phyloP scores from a whole-genome alignment of 2,329 filamentous ascomycete genomes.

The Zelopaecilomyces penicillatus region DNA sequence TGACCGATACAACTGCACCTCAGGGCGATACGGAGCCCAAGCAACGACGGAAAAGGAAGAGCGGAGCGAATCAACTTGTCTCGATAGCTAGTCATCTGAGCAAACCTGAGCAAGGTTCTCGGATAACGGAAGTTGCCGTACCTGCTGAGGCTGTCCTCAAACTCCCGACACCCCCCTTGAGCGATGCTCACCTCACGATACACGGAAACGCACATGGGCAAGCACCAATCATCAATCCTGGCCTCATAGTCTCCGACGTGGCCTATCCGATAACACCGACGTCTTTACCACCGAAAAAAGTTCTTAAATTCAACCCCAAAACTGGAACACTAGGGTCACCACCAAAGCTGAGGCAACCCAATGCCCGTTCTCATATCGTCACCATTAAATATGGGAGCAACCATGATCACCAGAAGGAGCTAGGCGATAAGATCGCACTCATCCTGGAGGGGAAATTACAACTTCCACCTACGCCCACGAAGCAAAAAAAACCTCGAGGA shows the following conservation, averaged over 20 bases:
- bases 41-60: slow-evolving; percentile 16
- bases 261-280: slow-evolving; percentile 6
- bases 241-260: too few relatives aligned
- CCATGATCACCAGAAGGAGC: slow-evolving; percentile 30
- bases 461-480: slow-evolving; percentile 16
- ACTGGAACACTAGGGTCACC: slow-evolving; percentile 57
- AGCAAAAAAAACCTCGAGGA: slow-evolving; percentile 21
- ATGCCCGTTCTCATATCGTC: slow-evolving; percentile 35
- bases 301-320: slow-evolving; percentile 49
- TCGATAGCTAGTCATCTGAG: slow-evolving; percentile 11
- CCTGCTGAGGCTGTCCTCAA: slow-evolving; percentile 2
- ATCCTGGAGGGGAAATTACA: slow-evolving; percentile 41
- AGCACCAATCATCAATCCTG: too few relatives aligned
- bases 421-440: slow-evolving; percentile 54
- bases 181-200: slow-evolving; percentile 3
- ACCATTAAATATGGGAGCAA: slow-evolving; percentile 52
- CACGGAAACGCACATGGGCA: too few relatives aligned
- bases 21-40: slow-evolving; percentile 17
- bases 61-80: slow-evolving; percentile 6
- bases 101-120: neutral
- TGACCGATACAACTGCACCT: slow-evolving; percentile 23
- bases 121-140: neutral
- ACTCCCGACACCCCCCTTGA: slow-evolving; percentile 11
- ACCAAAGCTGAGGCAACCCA: slow-evolving; percentile 41
- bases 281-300: slow-evolving; percentile 33